Evolutionary conservation across 345 rosid genomes (phyloP), one percentile per base, ranked within the genome.

Genomic region (Crucihimalaya himalaica): DNA sequence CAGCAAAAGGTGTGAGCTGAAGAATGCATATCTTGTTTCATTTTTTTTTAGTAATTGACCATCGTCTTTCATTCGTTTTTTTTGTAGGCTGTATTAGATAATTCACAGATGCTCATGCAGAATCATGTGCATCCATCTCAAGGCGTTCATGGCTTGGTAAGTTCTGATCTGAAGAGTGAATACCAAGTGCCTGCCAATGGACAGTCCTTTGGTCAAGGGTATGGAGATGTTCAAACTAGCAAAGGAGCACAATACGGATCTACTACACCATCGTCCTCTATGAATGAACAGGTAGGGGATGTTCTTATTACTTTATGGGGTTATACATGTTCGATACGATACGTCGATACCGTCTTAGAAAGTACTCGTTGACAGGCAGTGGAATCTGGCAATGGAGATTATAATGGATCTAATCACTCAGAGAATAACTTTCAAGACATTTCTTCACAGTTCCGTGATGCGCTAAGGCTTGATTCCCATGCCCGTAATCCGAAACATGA

Each of bases 391-490:
- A 85, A 85, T 56, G 70, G 83, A 75, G 78, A 82, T 71, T 82
- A 83, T 78, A 34, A 81, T 66, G 82, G 71, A 45, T 69, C 78
- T 18, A 66, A 84, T 51, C 79, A 81, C 16, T 56, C 85, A 37
- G 90, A 88, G 72, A 87, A 84, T 73, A 83, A 68, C 79, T 63
- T 83, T 64, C 84, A 81, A 63, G 90, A 85, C 72, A 80, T 88
- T 73, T 84, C 99, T 78, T 86, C 88, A 55, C 92, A 88, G 27
- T 90, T 92, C 75, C 83, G 52, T 62, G 87, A 84, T 54, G 81
- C 81, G 11, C 68, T 92, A 53, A 83, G 76, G 74, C 70, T 90
- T 78, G 76, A 79, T 66, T 25, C 77, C 69, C 78, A 64, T 64
- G 83, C 85, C 51, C 81, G 70, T 55, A 89, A 77, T 64, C 76